phyloP scores from a whole-genome alignment of 1,284 basidiomycete genomes.

The Melampsora americana region DNA sequence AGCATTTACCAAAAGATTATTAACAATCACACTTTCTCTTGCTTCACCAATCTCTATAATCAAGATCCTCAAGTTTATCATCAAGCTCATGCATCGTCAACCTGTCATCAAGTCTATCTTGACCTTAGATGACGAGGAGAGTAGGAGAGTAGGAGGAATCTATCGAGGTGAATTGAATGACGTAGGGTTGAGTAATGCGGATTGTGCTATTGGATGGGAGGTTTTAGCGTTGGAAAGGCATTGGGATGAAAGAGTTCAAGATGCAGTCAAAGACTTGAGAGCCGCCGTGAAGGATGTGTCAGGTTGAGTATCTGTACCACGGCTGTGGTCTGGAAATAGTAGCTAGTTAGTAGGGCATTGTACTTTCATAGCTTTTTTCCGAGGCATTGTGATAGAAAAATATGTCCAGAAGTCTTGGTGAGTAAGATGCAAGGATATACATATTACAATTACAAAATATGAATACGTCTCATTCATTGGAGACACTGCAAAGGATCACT shows the following conservation, averaged over 20 bases:
- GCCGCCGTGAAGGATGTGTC: neutral
- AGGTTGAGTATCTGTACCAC: neutral
- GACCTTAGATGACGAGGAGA: neutral
- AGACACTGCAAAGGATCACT: too few species aligned
- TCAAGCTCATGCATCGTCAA: conserved; percentile 69
- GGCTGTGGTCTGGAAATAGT: too few species aligned
- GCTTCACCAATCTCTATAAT: conserved; percentile 63
- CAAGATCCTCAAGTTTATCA: conserved; percentile 70
- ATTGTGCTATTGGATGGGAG: conserved; percentile 27
- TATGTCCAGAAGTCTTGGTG: too few species aligned
- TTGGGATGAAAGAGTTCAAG: conserved; percentile 27
- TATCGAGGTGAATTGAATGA: conserved; percentile 7
- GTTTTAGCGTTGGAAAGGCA: conserved; percentile 16
- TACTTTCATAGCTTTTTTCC: too few species aligned
- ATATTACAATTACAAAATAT: too few species aligned
- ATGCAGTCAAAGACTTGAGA: neutral
- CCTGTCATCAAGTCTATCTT: conserved; percentile 76
- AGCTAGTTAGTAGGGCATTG: too few species aligned
- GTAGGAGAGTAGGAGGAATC: neutral
- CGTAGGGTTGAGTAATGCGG: neutral
- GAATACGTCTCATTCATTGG: too few species aligned
- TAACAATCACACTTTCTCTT: conserved; percentile 74
- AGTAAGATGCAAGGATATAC: too few species aligned
- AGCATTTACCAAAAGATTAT: conserved; percentile 85
- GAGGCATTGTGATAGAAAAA: too few species aligned